Evolutionary conservation across 257 asterid species (phyloP).

Genomic region (Cordia subcordata): DNA sequence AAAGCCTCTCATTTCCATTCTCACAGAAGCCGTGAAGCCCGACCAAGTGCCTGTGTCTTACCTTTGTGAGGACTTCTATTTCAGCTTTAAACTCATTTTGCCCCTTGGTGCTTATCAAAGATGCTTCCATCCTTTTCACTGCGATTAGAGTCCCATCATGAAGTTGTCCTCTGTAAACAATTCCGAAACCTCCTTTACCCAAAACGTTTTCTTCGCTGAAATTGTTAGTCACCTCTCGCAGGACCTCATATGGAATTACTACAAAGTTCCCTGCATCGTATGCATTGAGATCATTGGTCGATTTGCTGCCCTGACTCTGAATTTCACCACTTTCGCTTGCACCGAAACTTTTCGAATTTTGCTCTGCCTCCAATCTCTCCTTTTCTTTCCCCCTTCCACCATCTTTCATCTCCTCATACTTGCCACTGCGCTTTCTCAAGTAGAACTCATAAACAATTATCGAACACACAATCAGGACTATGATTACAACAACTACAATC

Average conservation of each 20-base stretch:
- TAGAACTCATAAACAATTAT: slow-evolving; percentile 18
- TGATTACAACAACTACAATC: slow-evolving; percentile 13
- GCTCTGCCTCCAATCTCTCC: slow-evolving; percentile 14
- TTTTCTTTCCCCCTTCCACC: slow-evolving; percentile 6
- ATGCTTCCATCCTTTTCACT: slow-evolving; percentile 81
- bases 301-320: slow-evolving; percentile 9
- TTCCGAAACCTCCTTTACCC: slow-evolving; percentile 86
- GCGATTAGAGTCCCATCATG: slow-evolving; percentile 67
- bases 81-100: slow-evolving; percentile 71
- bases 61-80: slow-evolving; percentile 76
- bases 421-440: slow-evolving; percentile 5
- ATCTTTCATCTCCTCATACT: slow-evolving; percentile 15
- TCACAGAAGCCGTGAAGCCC: slow-evolving; percentile 75
- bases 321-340: background rate
- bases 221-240: slow-evolving; percentile 57
- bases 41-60: slow-evolving; percentile 72
- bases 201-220: slow-evolving; percentile 51
- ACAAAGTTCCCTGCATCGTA: slow-evolving; percentile 32
- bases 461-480: slow-evolving; percentile 13
- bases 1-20: slow-evolving; percentile 61
- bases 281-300: slow-evolving; percentile 29
- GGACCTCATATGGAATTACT: slow-evolving; percentile 52
- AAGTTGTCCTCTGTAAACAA: slow-evolving; percentile 68
- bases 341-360: slow-evolving; percentile 7
- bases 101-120: slow-evolving; percentile 42